These are phyloP conservation scores for Pouteria campechiana DNA, from an alignment of 179 eudicot genomes.

Conservation along the genomic window DNA sequence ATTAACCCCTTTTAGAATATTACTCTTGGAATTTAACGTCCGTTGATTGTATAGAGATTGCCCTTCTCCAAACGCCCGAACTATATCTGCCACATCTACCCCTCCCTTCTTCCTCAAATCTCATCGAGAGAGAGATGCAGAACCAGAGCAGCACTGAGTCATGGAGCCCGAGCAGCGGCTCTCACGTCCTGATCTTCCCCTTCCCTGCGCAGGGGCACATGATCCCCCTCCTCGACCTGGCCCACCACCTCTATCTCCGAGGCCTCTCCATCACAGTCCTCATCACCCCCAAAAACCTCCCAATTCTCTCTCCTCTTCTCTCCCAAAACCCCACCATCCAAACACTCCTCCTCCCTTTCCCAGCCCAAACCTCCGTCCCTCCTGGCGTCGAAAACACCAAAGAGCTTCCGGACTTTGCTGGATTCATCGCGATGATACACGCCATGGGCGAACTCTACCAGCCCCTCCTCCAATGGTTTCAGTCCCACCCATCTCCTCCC, in stretches of 20 bases:
- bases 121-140: neutral
- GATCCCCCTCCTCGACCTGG: slow-evolving; percentile 35
- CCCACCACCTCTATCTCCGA: slow-evolving; percentile 26
- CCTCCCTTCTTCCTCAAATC: too few species aligned
- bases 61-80: too few species aligned
- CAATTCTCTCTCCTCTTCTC: slow-evolving; percentile 16
- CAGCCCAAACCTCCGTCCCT: slow-evolving; percentile 9
- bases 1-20: too few species aligned
- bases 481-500: slow-evolving; percentile 23
- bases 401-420: slow-evolving; percentile 16
- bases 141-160: neutral
- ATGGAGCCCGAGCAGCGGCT: neutral
- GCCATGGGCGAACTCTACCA: slow-evolving; percentile 9
- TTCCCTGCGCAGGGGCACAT: slow-evolving; percentile 46
- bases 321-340: slow-evolving; percentile 8
- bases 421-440: slow-evolving; percentile 3
- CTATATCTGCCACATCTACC: too few species aligned
- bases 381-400: slow-evolving; percentile 15
- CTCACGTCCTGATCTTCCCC: slow-evolving; percentile 28
- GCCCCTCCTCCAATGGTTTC: slow-evolving; percentile 31
- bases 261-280: slow-evolving; percentile 24
- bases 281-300: slow-evolving; percentile 26
- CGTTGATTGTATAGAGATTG: slow-evolving; percentile 34
- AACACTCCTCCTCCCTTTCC: slow-evolving; percentile 35
- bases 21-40: too few species aligned